phyloP scores from a whole-genome alignment of 1,284 basidiomycete genomes.

The Apiotrichum porosum region DNA sequence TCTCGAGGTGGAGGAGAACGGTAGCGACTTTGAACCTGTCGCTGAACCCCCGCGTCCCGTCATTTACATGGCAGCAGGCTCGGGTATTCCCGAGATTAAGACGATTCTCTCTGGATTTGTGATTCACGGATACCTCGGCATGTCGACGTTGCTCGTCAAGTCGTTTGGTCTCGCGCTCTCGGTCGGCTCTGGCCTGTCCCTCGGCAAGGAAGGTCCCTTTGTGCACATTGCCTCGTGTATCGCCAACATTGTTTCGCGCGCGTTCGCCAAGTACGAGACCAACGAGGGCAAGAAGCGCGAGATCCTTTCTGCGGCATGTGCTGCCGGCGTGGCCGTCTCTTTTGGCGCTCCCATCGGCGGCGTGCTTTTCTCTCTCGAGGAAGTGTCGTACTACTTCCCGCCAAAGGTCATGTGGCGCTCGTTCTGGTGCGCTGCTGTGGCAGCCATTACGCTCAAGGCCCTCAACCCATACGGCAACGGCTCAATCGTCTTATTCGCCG shows the following conservation, averaged over 20 bases:
- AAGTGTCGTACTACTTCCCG: conserved; percentile 93
- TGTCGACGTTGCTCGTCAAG: conserved; percentile 85
- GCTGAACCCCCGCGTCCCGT: conserved; percentile 55
- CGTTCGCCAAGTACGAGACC: conserved; percentile 80
- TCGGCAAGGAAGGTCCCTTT: conserved; percentile 93
- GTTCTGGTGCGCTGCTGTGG: conserved; percentile 93
- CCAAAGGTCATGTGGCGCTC: conserved; percentile 89
- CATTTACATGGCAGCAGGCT: conserved; percentile 88
- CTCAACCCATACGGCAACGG: conserved; percentile 80
- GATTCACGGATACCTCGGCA: conserved; percentile 93
- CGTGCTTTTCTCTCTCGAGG: conserved; percentile 84
- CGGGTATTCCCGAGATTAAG: conserved; percentile 95
- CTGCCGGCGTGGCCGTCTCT: conserved; percentile 57
- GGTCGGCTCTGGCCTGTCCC: conserved; percentile 81
- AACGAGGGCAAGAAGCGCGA: conserved; percentile 95
- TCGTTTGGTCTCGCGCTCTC: conserved; percentile 81
- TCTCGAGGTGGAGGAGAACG: conserved; percentile 8
- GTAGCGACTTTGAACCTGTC: not conserved
- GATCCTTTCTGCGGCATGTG: conserved; percentile 85
- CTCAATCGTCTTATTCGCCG: conserved; percentile 49
- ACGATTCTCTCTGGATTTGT: conserved; percentile 94
- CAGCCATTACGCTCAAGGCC: conserved; percentile 78
- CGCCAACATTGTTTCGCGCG: conserved; percentile 88
- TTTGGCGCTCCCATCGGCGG: conserved; percentile 92
- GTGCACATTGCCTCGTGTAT: conserved; percentile 94